Evolutionary conservation across 2,329 filamentous ascomycete genomes (phyloP).

Genomic region (Fusarium illudens): DNA sequence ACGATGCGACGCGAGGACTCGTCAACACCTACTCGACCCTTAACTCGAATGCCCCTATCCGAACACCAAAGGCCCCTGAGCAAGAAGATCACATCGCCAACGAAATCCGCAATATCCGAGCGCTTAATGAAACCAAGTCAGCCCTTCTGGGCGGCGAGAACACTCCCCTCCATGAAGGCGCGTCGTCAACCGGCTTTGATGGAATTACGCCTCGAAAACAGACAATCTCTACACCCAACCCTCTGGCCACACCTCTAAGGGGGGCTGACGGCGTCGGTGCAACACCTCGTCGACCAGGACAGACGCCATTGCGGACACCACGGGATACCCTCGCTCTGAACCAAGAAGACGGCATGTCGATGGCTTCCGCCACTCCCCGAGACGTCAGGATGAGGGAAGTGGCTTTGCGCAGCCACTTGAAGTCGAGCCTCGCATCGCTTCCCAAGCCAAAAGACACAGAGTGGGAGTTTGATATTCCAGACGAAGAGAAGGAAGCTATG

Average conservation of each 20-base stretch:
- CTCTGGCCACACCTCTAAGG: constrained; percentile 88
- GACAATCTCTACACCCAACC: constrained; percentile 89
- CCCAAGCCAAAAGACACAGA: constrained; percentile 93
- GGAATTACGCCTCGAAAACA: constrained; percentile 83
- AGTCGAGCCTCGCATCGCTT: constrained; percentile 78
- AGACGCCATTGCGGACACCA: constrained; percentile 87
- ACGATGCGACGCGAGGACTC: constrained; percentile 83
- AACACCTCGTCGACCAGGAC: constrained; percentile 74
- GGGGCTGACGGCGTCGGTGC: constrained; percentile 69
- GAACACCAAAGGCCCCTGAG: constrained; percentile 88
- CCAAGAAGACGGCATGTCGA: constrained; percentile 70
- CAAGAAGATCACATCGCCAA: constrained; percentile 97
- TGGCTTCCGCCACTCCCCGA: constrained; percentile 77
- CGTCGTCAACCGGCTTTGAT: constrained; percentile 86
- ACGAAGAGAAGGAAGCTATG: constrained; percentile 73
- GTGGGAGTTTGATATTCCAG: constrained; percentile 92
- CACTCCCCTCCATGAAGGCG: constrained; percentile 83
- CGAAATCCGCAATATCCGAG: constrained; percentile 92
- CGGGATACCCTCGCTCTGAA: constrained; percentile 90
- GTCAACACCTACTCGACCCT: constrained; percentile 87
- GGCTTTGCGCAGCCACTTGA: constrained; percentile 73
- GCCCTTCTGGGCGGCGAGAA: constrained; percentile 94
- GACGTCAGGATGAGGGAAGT: constrained; percentile 78
- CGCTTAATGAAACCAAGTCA: constrained; percentile 92
- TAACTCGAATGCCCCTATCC: constrained; percentile 84